Conservation (phyloP, 208 protist genomes). For the Acanthamoeba culbertsoni region DNA sequence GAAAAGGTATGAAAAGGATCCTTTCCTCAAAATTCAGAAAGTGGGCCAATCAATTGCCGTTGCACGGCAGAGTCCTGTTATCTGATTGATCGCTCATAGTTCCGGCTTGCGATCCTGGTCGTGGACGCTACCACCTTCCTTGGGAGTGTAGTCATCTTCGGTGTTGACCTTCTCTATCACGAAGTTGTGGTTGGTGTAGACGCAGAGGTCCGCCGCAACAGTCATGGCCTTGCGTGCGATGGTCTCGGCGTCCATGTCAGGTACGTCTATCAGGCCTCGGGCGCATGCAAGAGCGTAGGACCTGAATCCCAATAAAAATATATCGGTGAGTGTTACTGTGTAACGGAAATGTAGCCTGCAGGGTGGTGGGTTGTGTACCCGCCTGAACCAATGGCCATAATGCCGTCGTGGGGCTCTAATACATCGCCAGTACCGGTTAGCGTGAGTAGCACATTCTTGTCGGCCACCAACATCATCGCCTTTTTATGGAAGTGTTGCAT, state of each 20-base stretch:
- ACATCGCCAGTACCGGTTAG: constrained; percentile 65
- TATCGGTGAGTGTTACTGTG: background rate
- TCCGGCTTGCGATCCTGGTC: background rate
- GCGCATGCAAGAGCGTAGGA: constrained; percentile 19
- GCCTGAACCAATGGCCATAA: constrained; percentile 30
- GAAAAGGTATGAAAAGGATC: background rate
- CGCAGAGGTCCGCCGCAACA: constrained; percentile 33
- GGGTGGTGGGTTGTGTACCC: too few species aligned
- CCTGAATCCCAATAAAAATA: background rate
- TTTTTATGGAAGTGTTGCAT: background rate
- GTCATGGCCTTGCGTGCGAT: constrained; percentile 31
- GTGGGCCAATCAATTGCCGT: too few species aligned
- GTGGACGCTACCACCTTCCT: background rate
- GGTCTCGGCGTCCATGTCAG: constrained; percentile 28
- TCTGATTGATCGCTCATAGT: background rate
- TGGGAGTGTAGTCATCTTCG: background rate
- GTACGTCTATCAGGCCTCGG: constrained; percentile 6
- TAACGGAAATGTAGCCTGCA: too few species aligned
- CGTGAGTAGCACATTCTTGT: constrained; percentile 61
- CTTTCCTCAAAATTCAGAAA: background rate
- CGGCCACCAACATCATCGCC: constrained; percentile 65
- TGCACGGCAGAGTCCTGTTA: too few species aligned
- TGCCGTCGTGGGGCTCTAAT: constrained; percentile 61
- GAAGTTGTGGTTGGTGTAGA: constrained; percentile 56
- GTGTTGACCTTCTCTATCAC: constrained; percentile 1